Evolutionary conservation across 257 asterid genomes (phyloP), one percentile per base, ranked within the genome.

Genomic region (Mentha longifolia): DNA sequence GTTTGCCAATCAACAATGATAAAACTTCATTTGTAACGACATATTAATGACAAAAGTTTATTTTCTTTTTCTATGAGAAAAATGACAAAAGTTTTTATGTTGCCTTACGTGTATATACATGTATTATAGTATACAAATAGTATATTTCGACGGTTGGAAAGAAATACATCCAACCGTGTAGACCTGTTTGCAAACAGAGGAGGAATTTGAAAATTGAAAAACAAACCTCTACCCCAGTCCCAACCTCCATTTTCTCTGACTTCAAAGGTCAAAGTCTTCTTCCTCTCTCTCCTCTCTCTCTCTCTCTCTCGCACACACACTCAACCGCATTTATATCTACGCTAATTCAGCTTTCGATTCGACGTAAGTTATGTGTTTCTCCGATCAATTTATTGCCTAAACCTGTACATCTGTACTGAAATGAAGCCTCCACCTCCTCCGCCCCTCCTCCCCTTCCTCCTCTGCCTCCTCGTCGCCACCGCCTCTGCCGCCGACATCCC

Each of bases 401-500:
- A 78, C 28, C 37, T 52, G 0, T 71, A 3, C 42, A 39, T 13
- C 20, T 11, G n/a, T 49, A 70, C 68, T 67, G 66, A 66, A 46
- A 82, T 82, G 86, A 70, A 63, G 43, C 67, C 64, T 17, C 58
- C 64, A 4, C 62, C 63, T 1, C 69, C 35, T 6, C 58, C 57
- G 30, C 49, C 67, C 2, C 62, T 35, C 16, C 72, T 47, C 76
- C 56, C 37, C 54, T 12, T 74, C 67, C 37, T 74, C 61, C 72
- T 76, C 77, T 10, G 60, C 61, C 62, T 72, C 72, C 35, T 59
- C 68, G 1, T 13, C 72, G 41, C 75, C 72, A 10, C 79, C 69
- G 43, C 58, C 71, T 71, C 78, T 73, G 82, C 85, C 75, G 86
- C 71, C 8, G 82, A 75, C 68, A 81, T 79, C 74, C 85, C 81